A percentile compares a stretch with the other conserved stretches of the same genome.
Evolutionary conservation across 768 basidiomycete genomes (phyloP).

Genomic region (Lenzites betulinus): DNA sequence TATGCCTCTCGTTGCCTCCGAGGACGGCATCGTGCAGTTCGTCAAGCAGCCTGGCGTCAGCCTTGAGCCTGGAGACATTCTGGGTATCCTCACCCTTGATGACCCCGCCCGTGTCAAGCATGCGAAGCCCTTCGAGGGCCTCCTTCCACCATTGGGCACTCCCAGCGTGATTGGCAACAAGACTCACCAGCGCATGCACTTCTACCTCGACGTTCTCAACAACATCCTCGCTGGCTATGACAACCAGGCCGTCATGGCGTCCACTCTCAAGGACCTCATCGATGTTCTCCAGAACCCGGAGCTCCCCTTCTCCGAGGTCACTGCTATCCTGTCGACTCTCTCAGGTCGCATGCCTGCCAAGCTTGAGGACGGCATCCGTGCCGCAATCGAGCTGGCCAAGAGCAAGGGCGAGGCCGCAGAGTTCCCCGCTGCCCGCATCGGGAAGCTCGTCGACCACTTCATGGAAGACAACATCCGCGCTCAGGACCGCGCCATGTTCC

Average conservation of each 20-base stretch:
- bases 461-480: constrained; percentile 78
- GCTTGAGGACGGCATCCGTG: constrained; percentile 84
- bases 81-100: constrained; percentile 95
- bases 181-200: constrained; percentile 81
- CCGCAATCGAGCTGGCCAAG: constrained; percentile 75
- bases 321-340: constrained; percentile 80
- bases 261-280: constrained; percentile 86
- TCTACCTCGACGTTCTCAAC: constrained; percentile 73
- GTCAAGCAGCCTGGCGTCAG: constrained; percentile 99
- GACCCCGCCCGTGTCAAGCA: constrained; percentile 97
- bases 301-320: constrained; percentile 86
- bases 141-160: constrained; percentile 83
- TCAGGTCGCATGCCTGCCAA: constrained; percentile 92
- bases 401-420: constrained; percentile 74
- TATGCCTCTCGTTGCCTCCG: constrained; percentile 93
- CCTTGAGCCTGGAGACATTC: constrained; percentile 94
- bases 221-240: constrained; percentile 97
- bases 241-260: constrained; percentile 88
- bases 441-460: constrained; percentile 85
- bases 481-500: constrained; percentile 81
- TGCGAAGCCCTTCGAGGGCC: constrained; percentile 96
- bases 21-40: constrained; percentile 92
- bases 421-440: constrained; percentile 87
- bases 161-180: constrained; percentile 88
- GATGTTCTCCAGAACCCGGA: constrained; percentile 80